Percentiles rank a stretch among this genome's conserved stretches.
Evolutionary conservation across 2,329 filamentous ascomycete genomes (phyloP).

Genomic region (Paramyrothecium roridum): DNA sequence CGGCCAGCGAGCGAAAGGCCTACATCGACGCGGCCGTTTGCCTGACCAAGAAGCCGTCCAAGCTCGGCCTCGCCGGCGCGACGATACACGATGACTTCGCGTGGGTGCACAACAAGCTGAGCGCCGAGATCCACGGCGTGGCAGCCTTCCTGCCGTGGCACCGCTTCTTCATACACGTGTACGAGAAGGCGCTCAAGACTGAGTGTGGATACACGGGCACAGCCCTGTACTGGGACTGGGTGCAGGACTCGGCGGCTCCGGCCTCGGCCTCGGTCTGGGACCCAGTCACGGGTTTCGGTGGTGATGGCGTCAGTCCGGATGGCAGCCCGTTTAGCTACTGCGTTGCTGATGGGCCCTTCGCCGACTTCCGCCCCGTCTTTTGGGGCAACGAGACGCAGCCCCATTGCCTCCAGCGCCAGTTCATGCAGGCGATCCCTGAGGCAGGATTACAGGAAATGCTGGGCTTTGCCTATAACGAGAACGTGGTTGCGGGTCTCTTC

Average conservation of each 20-base stretch:
- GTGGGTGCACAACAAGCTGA: neutral
- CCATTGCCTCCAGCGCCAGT: neutral
- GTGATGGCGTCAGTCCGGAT: neutral
- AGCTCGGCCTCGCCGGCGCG: neutral
- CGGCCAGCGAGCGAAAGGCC: neutral
- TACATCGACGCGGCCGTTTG: conserved; percentile 1
- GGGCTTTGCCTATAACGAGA: neutral
- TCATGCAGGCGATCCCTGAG: neutral
- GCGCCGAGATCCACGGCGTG: neutral
- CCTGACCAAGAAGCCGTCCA: neutral
- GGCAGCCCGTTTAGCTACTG: conserved; percentile 2
- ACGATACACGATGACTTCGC: neutral
- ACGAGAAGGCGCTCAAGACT: neutral
- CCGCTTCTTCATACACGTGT: neutral
- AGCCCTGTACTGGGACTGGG: neutral
- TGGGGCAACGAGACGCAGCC: neutral
- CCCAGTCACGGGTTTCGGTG: neutral
- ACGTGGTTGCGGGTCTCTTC: neutral
- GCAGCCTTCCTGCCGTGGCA: conserved; percentile 1
- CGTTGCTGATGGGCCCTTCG: neutral
- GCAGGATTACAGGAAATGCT: neutral
- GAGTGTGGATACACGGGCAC: neutral
- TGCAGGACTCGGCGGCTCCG: neutral
- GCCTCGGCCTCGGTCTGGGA: neutral
- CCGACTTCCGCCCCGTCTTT: neutral